Evolutionary conservation across 129 eudicot species (phyloP).

Genomic region (Cynara cardunculus): DNA sequence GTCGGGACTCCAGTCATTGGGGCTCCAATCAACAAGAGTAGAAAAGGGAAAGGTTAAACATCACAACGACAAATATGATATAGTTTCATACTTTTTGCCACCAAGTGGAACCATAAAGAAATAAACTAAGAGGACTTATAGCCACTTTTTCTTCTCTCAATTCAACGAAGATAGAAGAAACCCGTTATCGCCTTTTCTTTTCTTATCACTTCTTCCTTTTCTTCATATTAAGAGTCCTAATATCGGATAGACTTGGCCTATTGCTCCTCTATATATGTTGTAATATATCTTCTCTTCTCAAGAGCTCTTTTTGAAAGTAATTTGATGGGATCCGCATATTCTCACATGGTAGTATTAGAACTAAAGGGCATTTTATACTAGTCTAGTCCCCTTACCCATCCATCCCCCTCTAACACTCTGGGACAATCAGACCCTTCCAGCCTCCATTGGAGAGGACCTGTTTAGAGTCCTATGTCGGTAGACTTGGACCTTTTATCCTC

Average conservation of each 20-base stretch:
- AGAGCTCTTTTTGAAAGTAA: not conserved
- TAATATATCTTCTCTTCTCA: not conserved
- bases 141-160: not conserved
- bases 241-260: not conserved
- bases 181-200: not conserved
- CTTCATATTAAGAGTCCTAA: not conserved
- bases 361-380: not conserved
- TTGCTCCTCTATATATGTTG: not conserved
- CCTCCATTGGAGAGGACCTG: not conserved
- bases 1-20: too few relatives aligned
- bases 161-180: not conserved
- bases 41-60: not conserved
- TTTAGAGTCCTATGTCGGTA: too few relatives aligned
- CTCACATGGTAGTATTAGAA: not conserved
- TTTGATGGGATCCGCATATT: not conserved
- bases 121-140: not conserved
- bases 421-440: not conserved
- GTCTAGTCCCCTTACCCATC: not conserved
- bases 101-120: not conserved
- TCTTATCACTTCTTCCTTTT: not conserved
- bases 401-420: not conserved
- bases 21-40: not conserved
- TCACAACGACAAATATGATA: not conserved
- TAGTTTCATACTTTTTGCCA: not conserved
- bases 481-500: too few relatives aligned